These are phyloP conservation scores for Tolypocladium nubicola DNA, from an alignment of 2,329 filamentous ascomycete genomes.

Conservation along the genomic window DNA sequence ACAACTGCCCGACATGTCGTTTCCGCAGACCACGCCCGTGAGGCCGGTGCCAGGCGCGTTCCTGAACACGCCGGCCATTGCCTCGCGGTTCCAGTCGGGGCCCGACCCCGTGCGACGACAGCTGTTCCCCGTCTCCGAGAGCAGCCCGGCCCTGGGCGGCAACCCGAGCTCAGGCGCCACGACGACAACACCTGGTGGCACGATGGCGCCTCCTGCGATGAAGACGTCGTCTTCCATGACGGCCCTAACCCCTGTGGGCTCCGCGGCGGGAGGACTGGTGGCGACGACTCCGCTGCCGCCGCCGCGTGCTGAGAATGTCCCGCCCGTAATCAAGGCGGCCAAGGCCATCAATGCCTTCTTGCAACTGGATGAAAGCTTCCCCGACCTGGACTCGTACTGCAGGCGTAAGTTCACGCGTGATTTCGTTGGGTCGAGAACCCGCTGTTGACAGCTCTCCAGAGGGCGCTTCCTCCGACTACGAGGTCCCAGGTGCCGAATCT, in stretches of 20 bases:
- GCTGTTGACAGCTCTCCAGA: constrained; percentile 41
- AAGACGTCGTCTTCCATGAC: constrained; percentile 8
- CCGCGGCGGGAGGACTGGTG: constrained; percentile 16
- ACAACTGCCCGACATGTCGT: constrained; percentile 36
- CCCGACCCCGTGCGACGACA: constrained; percentile 39
- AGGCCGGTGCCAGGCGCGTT: constrained; percentile 67
- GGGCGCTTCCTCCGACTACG: constrained; percentile 86
- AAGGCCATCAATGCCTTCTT: constrained; percentile 74
- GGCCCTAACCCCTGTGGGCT: constrained; percentile 8
- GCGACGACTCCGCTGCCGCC: constrained; percentile 27
- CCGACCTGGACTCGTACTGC: constrained; percentile 82
- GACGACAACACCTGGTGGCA: constrained; percentile 7
- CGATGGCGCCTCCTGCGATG: background rate
- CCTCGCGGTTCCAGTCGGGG: constrained; percentile 33
- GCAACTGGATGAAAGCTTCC: constrained; percentile 67
- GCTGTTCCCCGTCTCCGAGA: constrained; percentile 31
- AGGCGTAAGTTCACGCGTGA: constrained; percentile 52
- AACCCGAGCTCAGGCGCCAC: constrained; percentile 1
- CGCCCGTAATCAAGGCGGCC: constrained; percentile 70
- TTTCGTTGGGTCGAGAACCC: background rate
- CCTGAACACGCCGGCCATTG: constrained; percentile 60
- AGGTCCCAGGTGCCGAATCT: constrained; percentile 54
- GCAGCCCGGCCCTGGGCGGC: constrained; percentile 10
- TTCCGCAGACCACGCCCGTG: constrained; percentile 52
- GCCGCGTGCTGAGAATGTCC: constrained; percentile 37